Base-by-base conservation (phyloP, 148 eudicot genomes). In the Silene uniflora region DNA sequence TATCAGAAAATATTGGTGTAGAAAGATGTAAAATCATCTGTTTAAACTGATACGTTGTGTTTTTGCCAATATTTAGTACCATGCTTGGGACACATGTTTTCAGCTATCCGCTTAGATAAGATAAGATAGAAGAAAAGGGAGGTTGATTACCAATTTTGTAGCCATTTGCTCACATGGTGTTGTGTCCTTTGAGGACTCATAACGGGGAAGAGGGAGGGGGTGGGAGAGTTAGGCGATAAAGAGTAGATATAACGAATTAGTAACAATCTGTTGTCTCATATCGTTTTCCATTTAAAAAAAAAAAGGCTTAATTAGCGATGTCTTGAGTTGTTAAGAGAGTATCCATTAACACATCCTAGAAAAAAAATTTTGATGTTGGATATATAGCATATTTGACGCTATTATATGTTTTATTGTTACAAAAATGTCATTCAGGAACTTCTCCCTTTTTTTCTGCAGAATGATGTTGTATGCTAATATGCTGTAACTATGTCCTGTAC, bases 391-490 rank as follows among this genome's bases (percentile, higher is more conserved):
- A 59, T 44, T 69, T 24, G 49, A 59, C 60, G 9, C 65, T 23
- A 18, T 58, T 2, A 24, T 17, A n/a, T 56, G 52, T 62, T 22
- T 42, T 25, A 60, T 35, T 60, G 61, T 35, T 11, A 32, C 16
- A 25, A 16, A 60, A 21, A 5, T 22, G 9, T 42, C 9, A 8
- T 24, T 59, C 2, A 44, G 46, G 8, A 44, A 17, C 61, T 61
- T 59, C 5, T 71, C 29, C 17, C 10, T 25, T 10, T 44, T 25
- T 16, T 62, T 42, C 2, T 54, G 73, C 17, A 70, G 23, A 0
- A 68, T 32, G 29, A 56, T 56, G 8, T 21, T 27, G 32, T 56
- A 22, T 67, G 59, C 76, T 81, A 29, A 80, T 71, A 44, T 58
- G 58, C 24, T 67, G 46, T 29, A 18, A 49, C 21, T 59, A 14